phyloP scores from a whole-genome alignment of 306 rosid genomes.

The Quercus engelmannii region DNA sequence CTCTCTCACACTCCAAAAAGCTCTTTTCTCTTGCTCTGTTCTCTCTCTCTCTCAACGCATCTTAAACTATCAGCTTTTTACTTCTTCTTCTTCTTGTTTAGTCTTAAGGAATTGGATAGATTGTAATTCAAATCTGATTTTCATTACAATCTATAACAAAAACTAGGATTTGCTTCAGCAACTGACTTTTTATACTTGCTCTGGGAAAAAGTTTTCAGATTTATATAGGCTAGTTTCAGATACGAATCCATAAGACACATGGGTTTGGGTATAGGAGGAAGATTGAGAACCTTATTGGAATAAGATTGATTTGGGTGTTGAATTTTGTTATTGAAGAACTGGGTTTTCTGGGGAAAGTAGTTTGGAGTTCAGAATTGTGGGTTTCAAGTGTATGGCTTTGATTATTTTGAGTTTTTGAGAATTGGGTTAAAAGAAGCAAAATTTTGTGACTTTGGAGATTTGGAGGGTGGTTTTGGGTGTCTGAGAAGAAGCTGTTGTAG shows the following conservation, averaged over 20 bases:
- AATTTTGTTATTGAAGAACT: constrained; percentile 12
- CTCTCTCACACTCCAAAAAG: too few relatives aligned
- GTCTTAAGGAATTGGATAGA: too few relatives aligned
- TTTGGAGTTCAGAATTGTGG: not conserved
- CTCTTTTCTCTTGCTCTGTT: too few relatives aligned
- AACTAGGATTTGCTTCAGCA: not conserved
- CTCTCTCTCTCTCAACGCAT: too few relatives aligned
- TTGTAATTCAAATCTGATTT: not conserved
- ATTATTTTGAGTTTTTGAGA: constrained; percentile 9
- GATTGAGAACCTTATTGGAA: not conserved
- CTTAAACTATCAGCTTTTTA: too few relatives aligned
- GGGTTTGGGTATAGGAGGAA: constrained; percentile 11
- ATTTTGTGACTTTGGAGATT: constrained; percentile 6
- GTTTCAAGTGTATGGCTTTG: constrained; percentile 5
- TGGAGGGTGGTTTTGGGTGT: constrained; percentile 16
- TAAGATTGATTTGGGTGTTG: constrained; percentile 27
- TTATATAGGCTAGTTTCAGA: constrained; percentile 25
- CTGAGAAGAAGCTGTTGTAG: constrained; percentile 23
- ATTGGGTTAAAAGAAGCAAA: constrained; percentile 5
- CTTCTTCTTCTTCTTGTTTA: too few relatives aligned
- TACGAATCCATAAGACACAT: constrained; percentile 23
- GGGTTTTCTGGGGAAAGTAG: not conserved
- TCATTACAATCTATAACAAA: not conserved
- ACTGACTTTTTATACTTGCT: not conserved
- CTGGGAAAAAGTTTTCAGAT: not conserved